phyloP scores from a whole-genome alignment of 1,284 basidiomycete genomes.

The Ceratobasidium sp. region DNA sequence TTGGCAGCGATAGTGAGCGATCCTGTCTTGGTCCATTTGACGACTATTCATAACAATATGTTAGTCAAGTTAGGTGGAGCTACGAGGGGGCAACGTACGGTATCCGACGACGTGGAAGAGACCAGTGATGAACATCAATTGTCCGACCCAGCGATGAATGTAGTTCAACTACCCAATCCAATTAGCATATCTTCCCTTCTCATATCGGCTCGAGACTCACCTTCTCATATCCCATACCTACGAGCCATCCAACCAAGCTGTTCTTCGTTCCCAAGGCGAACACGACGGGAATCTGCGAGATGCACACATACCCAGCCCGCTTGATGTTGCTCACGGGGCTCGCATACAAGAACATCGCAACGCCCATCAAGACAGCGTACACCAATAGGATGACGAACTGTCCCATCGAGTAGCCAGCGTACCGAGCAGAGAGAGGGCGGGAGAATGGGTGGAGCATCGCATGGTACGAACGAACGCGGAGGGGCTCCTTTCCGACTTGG shows the following conservation, averaged over 20 bases:
- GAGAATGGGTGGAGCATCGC: conserved; percentile 29
- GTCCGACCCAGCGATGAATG: conserved; percentile 49
- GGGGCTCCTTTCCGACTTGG: conserved; percentile 14
- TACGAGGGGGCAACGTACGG: conserved; percentile 27
- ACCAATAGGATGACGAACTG: conserved; percentile 21
- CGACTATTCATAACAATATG: conserved; percentile 34
- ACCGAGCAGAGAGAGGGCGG: not conserved
- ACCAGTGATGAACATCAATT: conserved; percentile 47
- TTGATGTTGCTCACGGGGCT: conserved; percentile 33
- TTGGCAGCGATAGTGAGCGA: too few relatives aligned
- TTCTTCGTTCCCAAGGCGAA: conserved; percentile 49
- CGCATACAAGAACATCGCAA: conserved; percentile 42
- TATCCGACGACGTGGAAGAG: conserved; percentile 48
- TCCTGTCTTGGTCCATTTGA: conserved; percentile 45
- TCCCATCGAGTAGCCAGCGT: conserved; percentile 14
- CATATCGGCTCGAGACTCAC: too few relatives aligned
- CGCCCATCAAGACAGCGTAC: conserved; percentile 25
- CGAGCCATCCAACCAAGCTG: conserved; percentile 41
- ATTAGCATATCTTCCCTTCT: too few relatives aligned
- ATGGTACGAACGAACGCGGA: conserved; percentile 43
- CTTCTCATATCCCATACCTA: conserved; percentile 46
- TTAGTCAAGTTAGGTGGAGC: too few relatives aligned
- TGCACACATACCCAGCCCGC: conserved; percentile 46
- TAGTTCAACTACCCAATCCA: conserved; percentile 50
- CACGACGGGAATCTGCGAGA: conserved; percentile 48